phyloP scores from a whole-genome alignment of 2,329 filamentous ascomycete genomes.

The Cadophora sp. region DNA sequence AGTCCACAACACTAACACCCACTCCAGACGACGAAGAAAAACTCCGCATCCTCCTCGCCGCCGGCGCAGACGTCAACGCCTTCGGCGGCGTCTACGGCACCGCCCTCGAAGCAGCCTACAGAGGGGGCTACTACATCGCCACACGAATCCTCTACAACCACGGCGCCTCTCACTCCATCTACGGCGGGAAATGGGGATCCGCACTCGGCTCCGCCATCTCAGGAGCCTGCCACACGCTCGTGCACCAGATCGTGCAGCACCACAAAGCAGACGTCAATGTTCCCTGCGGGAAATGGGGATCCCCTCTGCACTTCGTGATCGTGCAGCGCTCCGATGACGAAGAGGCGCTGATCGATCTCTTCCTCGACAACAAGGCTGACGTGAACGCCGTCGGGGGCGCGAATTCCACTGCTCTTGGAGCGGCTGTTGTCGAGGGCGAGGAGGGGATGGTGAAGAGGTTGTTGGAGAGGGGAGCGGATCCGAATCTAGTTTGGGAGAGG shows the following conservation, averaged over 20 bases:
- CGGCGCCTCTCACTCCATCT: constrained; percentile 9
- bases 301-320: constrained; percentile 3
- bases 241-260: constrained; percentile 6
- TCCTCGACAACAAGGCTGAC: constrained; percentile 5
- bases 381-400: constrained; percentile 7
- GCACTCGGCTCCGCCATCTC: constrained; percentile 11
- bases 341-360: constrained; percentile 8
- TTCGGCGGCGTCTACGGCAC: constrained; percentile 5
- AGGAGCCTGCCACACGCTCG: constrained; percentile 17
- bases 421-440: constrained; percentile 10
- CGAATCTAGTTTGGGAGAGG: constrained; percentile 9
- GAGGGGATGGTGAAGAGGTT: background rate
- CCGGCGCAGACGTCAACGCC: constrained; percentile 15
- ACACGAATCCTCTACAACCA: background rate
- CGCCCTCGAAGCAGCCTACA: background rate
- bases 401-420: background rate
- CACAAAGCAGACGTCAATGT: constrained; percentile 15
- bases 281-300: constrained; percentile 7
- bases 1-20: background rate
- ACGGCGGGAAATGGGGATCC: constrained; percentile 13
- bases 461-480: constrained; percentile 11
- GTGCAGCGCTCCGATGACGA: constrained; percentile 8
- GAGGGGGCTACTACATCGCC: constrained; percentile 5
- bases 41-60: constrained; percentile 2
- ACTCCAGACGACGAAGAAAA: background rate